Evolutionary conservation across 345 rosid genomes (phyloP).

Genomic region (Raphanus sativus): DNA sequence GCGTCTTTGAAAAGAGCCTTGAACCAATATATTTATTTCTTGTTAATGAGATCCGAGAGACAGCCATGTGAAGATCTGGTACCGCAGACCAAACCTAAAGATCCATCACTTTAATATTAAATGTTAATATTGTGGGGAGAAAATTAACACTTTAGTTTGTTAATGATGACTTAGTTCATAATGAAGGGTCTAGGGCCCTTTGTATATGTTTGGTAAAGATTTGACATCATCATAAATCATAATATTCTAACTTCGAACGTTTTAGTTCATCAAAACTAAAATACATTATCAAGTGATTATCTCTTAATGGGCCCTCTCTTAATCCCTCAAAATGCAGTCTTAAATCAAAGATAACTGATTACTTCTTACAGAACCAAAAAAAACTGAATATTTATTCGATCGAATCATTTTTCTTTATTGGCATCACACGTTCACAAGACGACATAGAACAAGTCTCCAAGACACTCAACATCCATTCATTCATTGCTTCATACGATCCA

Average conservation of each 20-base stretch:
- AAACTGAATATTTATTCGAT: neutral
- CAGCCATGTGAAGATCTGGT: neutral
- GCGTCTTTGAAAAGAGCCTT: neutral
- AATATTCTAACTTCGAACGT: neutral
- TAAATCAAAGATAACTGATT: neutral
- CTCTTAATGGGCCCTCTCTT: neutral
- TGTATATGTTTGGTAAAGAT: neutral
- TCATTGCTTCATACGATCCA: constrained; percentile 34
- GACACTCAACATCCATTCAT: neutral
- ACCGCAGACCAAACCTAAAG: neutral
- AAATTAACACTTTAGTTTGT: neutral
- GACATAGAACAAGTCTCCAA: constrained; percentile 22
- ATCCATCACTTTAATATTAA: neutral
- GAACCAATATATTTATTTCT: neutral
- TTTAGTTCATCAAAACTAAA: neutral
- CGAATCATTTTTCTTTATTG: constrained; percentile 1
- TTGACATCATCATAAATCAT: neutral
- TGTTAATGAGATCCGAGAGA: neutral
- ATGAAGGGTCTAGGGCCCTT: neutral
- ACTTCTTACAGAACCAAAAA: neutral
- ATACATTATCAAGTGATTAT: neutral
- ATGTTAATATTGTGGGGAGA: neutral
- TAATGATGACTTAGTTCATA: neutral
- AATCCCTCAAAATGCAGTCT: neutral
- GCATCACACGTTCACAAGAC: constrained; percentile 26